These are phyloP conservation scores for Corymbia maculata DNA, from an alignment of 345 rosid species.

Conservation along the genomic window DNA sequence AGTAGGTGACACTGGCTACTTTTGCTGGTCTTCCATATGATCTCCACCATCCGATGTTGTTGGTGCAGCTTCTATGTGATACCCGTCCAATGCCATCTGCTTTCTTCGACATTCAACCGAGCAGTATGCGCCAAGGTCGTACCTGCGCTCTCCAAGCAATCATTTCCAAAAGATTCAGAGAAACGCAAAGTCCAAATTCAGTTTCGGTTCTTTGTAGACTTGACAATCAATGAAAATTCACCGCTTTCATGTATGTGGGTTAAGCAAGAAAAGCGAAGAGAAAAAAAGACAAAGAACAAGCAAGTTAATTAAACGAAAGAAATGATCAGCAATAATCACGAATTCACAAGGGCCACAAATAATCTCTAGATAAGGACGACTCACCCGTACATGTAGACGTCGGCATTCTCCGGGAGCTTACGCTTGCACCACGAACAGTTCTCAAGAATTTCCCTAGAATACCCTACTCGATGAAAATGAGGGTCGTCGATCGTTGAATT, in stretches of 20 bases:
- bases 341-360: not conserved
- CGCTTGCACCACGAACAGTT: not conserved
- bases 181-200: not conserved
- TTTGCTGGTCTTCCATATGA: not conserved
- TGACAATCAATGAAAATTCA: not conserved
- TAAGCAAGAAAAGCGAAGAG: not conserved
- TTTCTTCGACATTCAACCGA: not conserved
- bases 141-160: not conserved
- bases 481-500: not conserved
- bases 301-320: not conserved
- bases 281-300: not conserved
- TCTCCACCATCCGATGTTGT: not conserved
- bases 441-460: not conserved
- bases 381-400: not conserved
- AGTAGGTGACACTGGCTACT: not conserved
- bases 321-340: not conserved
- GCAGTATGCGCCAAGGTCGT: not conserved
- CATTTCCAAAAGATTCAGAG: not conserved
- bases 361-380: not conserved
- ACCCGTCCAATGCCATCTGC: not conserved
- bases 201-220: not conserved
- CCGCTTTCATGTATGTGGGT: not conserved
- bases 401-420: not conserved
- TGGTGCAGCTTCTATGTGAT: not conserved
- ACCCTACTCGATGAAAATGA: not conserved